A percentile compares a stretch with the other conserved stretches of the same genome.
Conservation (phyloP, 371 early-diverging fungal genomes). For the Rhizopus delemar region DNA sequence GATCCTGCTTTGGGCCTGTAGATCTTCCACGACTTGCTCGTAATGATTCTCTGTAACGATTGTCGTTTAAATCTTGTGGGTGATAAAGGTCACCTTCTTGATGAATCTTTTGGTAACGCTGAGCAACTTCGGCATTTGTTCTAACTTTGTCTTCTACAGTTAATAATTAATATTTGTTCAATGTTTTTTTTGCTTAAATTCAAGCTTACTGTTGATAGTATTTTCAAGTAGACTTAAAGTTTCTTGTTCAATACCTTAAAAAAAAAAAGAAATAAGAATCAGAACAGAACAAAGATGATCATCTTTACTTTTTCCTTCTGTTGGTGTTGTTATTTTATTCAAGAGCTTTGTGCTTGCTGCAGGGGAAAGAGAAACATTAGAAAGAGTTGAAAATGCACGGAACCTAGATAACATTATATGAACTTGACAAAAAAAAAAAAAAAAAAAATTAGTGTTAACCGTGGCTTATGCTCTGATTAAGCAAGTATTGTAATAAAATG, state of each 20-base stretch:
- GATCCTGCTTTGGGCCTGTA: constrained; percentile 49
- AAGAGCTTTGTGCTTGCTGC: constrained; percentile 3
- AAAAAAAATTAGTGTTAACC: not conserved
- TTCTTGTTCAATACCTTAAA: constrained; percentile 27
- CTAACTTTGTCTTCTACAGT: constrained; percentile 34
- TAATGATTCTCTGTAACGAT: constrained; percentile 41
- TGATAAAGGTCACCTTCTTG: constrained; percentile 51
- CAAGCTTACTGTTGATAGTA: constrained; percentile 30
- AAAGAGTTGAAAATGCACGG: constrained; percentile 24
- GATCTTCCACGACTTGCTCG: constrained; percentile 38
- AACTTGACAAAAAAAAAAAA: not conserved
- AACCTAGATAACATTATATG: constrained; percentile 22
- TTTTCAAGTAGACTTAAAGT: constrained; percentile 31
- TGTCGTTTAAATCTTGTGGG: constrained; percentile 56
- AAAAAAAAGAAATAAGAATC: not conserved
- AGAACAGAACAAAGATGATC: not conserved
- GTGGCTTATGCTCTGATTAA: too few species aligned
- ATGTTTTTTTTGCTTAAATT: not conserved
- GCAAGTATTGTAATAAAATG: too few species aligned
- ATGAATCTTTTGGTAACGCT: constrained; percentile 45
- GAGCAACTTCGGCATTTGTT: constrained; percentile 28
- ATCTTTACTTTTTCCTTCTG: not conserved
- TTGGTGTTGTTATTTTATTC: constrained; percentile 3
- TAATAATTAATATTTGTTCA: not conserved
- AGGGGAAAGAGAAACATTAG: constrained; percentile 21